These are phyloP conservation scores for Asterophora lycoperdoides DNA, from an alignment of 768 basidiomycete genomes.

Conservation along the genomic window DNA sequence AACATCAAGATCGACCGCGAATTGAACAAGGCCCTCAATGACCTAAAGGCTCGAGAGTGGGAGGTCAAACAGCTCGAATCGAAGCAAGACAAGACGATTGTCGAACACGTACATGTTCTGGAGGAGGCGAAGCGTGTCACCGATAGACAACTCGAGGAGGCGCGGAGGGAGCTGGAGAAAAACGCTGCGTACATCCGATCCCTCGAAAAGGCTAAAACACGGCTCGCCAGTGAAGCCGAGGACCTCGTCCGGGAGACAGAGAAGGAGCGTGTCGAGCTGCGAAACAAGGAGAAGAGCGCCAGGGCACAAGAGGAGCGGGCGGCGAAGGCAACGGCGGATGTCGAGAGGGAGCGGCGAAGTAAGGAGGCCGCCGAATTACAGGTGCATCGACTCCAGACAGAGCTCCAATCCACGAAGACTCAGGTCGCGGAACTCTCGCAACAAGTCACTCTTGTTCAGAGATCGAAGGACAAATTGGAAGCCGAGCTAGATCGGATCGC, in stretches of 20 bases:
- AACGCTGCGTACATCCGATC: slow-evolving; percentile 76
- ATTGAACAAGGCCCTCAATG: slow-evolving; percentile 73
- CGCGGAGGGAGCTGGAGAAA: slow-evolving; percentile 72
- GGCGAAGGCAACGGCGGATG: slow-evolving; percentile 48
- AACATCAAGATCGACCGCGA: slow-evolving; percentile 73
- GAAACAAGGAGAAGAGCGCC: slow-evolving; percentile 64
- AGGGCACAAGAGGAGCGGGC: slow-evolving; percentile 60
- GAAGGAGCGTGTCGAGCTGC: slow-evolving; percentile 58
- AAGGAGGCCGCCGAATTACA: slow-evolving; percentile 65
- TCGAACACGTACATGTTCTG: slow-evolving; percentile 94
- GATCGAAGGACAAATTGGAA: slow-evolving; percentile 64
- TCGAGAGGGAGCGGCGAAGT: slow-evolving; percentile 63
- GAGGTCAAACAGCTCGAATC: slow-evolving; percentile 83
- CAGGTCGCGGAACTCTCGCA: slow-evolving; percentile 55
- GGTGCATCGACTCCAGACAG: slow-evolving; percentile 53
- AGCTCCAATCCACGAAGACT: slow-evolving; percentile 50
- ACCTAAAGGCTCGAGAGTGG: slow-evolving; percentile 79
- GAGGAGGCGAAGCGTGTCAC: slow-evolving; percentile 95
- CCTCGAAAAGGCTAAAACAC: slow-evolving; percentile 76
- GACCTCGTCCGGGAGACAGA: slow-evolving; percentile 75
- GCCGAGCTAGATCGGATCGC: slow-evolving; percentile 62
- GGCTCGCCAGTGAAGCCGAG: slow-evolving; percentile 76
- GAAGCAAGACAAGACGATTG: slow-evolving; percentile 94
- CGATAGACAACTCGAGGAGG: slow-evolving; percentile 82
- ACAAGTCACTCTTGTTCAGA: slow-evolving; percentile 48